Conservation (phyloP, 1,284 basidiomycete species). For the Rhodotorula sp. region DNA sequence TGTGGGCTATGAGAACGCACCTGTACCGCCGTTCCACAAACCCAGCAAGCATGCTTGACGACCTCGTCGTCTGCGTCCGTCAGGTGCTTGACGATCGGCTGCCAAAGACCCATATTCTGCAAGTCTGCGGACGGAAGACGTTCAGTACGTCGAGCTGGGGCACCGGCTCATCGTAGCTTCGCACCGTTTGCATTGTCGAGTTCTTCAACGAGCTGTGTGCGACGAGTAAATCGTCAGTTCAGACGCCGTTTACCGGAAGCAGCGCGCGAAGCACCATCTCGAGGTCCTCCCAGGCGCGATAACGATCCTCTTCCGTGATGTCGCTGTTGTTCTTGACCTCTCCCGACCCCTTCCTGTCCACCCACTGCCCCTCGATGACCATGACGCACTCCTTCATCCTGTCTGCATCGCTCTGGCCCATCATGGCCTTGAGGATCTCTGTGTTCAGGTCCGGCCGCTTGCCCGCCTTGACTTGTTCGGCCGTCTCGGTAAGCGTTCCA, state of each 20-base stretch:
- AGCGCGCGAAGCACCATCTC: constrained; percentile 70
- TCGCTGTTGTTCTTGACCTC: constrained; percentile 64
- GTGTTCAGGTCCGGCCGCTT: constrained; percentile 59
- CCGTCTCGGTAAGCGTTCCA: constrained; percentile 21
- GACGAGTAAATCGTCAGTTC: constrained; percentile 11
- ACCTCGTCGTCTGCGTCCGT: constrained; percentile 62
- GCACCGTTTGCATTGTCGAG: constrained; percentile 94
- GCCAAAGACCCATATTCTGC: constrained; percentile 80
- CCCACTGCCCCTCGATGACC: constrained; percentile 64
- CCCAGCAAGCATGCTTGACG: constrained; percentile 77
- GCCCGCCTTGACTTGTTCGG: constrained; percentile 33
- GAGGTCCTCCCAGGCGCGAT: constrained; percentile 84
- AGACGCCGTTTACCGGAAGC: constrained; percentile 4
- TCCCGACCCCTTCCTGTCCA: constrained; percentile 59
- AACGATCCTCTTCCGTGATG: constrained; percentile 61
- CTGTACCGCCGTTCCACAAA: constrained; percentile 83
- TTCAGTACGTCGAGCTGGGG: constrained; percentile 3
- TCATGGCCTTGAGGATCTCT: constrained; percentile 76
- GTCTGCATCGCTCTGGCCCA: constrained; percentile 79
- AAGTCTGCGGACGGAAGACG: constrained; percentile 60
- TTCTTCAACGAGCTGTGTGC: constrained; percentile 72
- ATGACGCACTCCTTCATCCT: constrained; percentile 83
- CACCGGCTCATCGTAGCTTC: constrained; percentile 30
- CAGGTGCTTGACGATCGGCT: constrained; percentile 69
- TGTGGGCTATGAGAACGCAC: constrained; percentile 10